Evolutionary conservation across 2,329 filamentous ascomycete genomes (phyloP), one percentile per base, ranked within the genome.

Genomic region (Calonectria naviculata): DNA sequence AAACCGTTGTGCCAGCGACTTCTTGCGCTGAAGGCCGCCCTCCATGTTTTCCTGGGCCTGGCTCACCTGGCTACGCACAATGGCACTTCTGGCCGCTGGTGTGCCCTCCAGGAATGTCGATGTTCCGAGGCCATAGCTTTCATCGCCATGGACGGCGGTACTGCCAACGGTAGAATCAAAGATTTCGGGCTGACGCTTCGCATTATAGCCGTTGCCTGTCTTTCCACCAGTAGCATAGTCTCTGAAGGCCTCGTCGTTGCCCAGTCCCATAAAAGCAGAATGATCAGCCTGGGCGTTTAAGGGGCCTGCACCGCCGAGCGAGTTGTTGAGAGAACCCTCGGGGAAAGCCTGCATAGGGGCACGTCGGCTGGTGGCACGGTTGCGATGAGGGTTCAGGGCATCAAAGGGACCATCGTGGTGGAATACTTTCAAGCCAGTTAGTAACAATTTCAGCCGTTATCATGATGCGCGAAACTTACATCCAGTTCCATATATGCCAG

Each of bases 331-430:
- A 1, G 95, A 98, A 78, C 94, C 95, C 79, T 94, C 94, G 26
- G 97, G 95, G 83, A 98, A 99, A 2, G 97, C 97, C 81, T 97
- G 93, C 95, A 99, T 98, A 0, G 97, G 97, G 8, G 97, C 95
- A 66, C 93, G 92, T 71, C 92, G 91, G 79, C 93, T 92, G 78
- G 92, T 94, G 80, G 94, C 93, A 69, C 94, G 92, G 83, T 98
- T 99, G 74, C 97, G 94, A 82, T 97, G 94, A 5, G 97, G 95
- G 82, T 98, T 97, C 82, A 97, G 94, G 24, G 97, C 97, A 83
- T 99, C 97, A 79, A 98, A 99, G 5, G 97, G 97, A 1, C 97
- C 97, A 79, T 98, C 97, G 80, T 99, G 97, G 79, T 99, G 97
- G 84, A 98, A 98, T 76, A 98, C 95, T 97, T 78, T 44, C 1